Percentiles rank a stretch among this genome's conserved stretches.
Evolutionary conservation across 805 yeast species (phyloP).

Genomic region (Candida vartiovaarae): DNA sequence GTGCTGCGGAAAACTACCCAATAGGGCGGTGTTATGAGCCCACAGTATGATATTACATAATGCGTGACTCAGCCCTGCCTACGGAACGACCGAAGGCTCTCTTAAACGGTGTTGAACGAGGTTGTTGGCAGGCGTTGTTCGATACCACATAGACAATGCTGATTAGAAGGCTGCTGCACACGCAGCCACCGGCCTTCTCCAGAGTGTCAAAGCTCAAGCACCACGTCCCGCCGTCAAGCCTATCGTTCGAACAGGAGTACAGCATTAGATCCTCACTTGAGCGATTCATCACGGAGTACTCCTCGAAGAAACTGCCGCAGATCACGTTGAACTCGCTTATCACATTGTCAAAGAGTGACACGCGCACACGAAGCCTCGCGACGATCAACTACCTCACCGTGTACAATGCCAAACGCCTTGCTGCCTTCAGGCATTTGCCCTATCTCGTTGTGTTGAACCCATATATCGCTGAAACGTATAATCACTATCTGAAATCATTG

Average conservation of each 20-base stretch:
- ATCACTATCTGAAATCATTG: slow-evolving; percentile 66
- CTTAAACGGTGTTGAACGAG: too few relatives aligned
- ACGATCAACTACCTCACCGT: slow-evolving; percentile 52
- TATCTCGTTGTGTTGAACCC: slow-evolving; percentile 85
- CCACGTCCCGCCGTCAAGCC: slow-evolving; percentile 11
- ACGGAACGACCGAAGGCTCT: too few relatives aligned
- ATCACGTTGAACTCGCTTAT: slow-evolving; percentile 46
- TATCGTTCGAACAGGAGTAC: slow-evolving; percentile 44
- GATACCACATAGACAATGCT: neutral
- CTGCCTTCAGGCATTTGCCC: slow-evolving; percentile 67
- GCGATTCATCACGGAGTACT: slow-evolving; percentile 49
- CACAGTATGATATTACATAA: too few relatives aligned
- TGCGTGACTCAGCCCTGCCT: too few relatives aligned
- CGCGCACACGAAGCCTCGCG: slow-evolving; percentile 33
- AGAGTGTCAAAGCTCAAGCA: slow-evolving; percentile 17
- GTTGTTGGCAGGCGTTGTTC: too few relatives aligned
- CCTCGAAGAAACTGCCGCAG: slow-evolving; percentile 45
- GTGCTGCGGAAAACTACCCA: too few relatives aligned
- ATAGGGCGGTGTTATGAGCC: too few relatives aligned
- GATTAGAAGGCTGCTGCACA: neutral
- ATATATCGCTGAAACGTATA: slow-evolving; percentile 70
- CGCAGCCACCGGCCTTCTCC: neutral
- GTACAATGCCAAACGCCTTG: slow-evolving; percentile 63
- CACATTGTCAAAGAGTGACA: slow-evolving; percentile 30
- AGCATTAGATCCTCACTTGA: slow-evolving; percentile 52